Evolutionary conservation across 805 yeast genomes (phyloP), one percentile per base, ranked within the genome.

Genomic region (Metschnikowia proteae): DNA sequence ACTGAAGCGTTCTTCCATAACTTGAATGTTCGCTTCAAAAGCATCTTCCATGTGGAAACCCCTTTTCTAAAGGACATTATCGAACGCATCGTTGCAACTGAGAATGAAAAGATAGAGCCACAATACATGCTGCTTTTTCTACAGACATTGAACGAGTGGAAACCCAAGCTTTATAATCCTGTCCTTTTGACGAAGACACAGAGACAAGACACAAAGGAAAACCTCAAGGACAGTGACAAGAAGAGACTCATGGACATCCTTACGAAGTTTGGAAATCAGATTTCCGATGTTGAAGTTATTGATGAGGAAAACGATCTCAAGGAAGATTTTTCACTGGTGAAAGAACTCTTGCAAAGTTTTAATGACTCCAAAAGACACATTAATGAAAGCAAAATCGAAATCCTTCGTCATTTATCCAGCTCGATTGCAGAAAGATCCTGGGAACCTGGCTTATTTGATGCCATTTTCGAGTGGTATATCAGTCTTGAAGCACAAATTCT

Each of bases 211-310:
- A 51, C 51, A 13, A 50, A 45, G 4, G 35, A 46, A 4, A 43
- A 47, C 11, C 30, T 45, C 8, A 39, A 36, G 34, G 63, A 66
- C 11, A 66, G 63, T 31, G 73, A 71, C 40, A 64, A 65, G 35
- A 47, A 60, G 9, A 62, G 64, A 38, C 60, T 71, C 13, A 47
- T 71, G 3, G 75, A 70, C 33, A 72, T 71, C 0, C 60, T 72
- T n/a, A 62, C 65, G 17, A 57, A 57, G 3, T 69, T 67, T 45
- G 70, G 68, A 3, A 60, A 54, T 37, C 55, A 49, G 23, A 43
- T 50, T 22, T 26, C 49, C 9, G 49, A 47, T 26, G 38, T 42
- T 25, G 45, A 42, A 26, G 38, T 42, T 13, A 34, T 42, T 7
- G 43, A 48, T 3, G 47, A 40, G 3, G 48, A 36, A 7, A 26